Conservation (phyloP, 495 filamentous ascomycete species). For the Ramalina peruviana region DNA sequence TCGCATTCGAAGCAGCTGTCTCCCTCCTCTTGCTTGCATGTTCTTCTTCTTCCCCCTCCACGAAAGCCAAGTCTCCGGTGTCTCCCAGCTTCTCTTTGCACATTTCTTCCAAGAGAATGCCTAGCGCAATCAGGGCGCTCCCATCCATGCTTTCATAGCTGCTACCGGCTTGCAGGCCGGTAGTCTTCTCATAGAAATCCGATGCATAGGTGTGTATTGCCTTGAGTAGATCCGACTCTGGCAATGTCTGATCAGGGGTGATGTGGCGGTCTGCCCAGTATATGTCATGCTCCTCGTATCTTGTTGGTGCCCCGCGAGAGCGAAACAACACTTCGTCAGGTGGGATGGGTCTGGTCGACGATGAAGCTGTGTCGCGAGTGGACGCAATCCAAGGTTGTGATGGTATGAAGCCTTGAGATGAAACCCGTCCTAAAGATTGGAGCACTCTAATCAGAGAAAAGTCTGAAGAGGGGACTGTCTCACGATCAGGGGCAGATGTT, state of each 20-base stretch:
- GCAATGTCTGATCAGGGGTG: conserved; percentile 40
- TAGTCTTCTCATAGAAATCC: conserved; percentile 47
- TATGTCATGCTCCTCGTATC: conserved; percentile 55
- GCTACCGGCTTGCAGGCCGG: conserved; percentile 19
- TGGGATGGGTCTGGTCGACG: conserved; percentile 35
- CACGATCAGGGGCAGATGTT: conserved; percentile 6
- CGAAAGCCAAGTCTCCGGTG: conserved; percentile 61
- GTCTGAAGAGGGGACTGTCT: not conserved
- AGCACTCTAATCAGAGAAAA: not conserved
- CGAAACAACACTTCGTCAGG: conserved; percentile 70
- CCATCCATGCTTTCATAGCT: conserved; percentile 63
- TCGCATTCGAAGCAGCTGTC: not conserved
- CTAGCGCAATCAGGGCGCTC: conserved; percentile 68
- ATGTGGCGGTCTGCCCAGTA: conserved; percentile 50
- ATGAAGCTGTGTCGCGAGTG: conserved; percentile 38
- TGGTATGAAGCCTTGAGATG: conserved; percentile 28
- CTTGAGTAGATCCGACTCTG: conserved; percentile 61
- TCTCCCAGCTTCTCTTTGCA: conserved; percentile 46
- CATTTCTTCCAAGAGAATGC: conserved; percentile 70
- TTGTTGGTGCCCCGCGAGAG: conserved; percentile 40
- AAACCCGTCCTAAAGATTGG: conserved; percentile 34
- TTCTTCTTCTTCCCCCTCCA: conserved; percentile 40
- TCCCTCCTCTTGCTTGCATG: not conserved
- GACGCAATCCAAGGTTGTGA: conserved; percentile 23
- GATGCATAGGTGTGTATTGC: conserved; percentile 60